These are phyloP conservation scores for Tricholoma sp. DNA, from an alignment of 768 basidiomycete genomes.

Conservation along the genomic window DNA sequence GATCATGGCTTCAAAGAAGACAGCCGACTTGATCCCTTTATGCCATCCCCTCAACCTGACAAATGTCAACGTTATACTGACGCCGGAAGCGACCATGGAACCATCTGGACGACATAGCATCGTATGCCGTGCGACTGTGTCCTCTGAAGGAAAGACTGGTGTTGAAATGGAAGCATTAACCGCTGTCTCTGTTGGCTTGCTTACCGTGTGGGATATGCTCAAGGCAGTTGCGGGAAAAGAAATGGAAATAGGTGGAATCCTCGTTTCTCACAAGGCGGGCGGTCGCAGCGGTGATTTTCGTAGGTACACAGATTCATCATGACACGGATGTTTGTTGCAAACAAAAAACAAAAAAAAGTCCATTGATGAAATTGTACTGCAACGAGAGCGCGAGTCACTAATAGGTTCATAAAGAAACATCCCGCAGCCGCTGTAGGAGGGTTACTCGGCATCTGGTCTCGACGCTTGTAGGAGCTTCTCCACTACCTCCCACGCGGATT, in stretches of 20 bases:
- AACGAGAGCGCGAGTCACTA: background rate
- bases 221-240: slow-evolving; percentile 86
- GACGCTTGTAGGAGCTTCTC: background rate
- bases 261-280: slow-evolving; percentile 63
- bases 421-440: background rate
- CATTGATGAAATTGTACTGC: too few species aligned
- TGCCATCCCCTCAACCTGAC: slow-evolving; percentile 81
- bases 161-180: slow-evolving; percentile 94
- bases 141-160: slow-evolving; percentile 77
- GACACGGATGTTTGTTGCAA: too few species aligned
- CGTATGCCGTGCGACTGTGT: slow-evolving; percentile 60
- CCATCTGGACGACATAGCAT: slow-evolving; percentile 40
- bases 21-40: slow-evolving; percentile 77
- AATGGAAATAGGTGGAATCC: slow-evolving; percentile 71
- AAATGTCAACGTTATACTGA: slow-evolving; percentile 60
- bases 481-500: background rate
- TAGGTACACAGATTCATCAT: slow-evolving; percentile 11
- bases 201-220: slow-evolving; percentile 93
- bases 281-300: slow-evolving; percentile 72
- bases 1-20: slow-evolving; percentile 85
- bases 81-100: slow-evolving; percentile 32
- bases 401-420: background rate
- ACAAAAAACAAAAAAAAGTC: too few species aligned
- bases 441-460: background rate
- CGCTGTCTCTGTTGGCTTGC: slow-evolving; percentile 69